These are phyloP conservation scores for Phylloporus sp. DNA, from an alignment of 768 basidiomycete genomes.

Conservation along the genomic window DNA sequence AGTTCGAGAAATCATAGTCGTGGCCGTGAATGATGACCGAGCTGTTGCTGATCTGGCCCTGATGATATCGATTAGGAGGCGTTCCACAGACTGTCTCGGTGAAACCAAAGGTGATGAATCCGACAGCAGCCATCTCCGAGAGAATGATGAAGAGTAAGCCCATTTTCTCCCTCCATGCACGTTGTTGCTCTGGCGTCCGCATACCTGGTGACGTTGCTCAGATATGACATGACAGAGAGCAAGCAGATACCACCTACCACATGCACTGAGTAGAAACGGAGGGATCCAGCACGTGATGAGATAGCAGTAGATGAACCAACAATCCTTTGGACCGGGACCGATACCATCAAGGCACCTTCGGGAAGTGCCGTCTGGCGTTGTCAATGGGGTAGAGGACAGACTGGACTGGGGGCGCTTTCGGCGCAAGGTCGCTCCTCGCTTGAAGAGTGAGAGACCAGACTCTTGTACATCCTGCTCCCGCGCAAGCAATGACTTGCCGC, in stretches of 20 bases:
- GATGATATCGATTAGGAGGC: constrained; percentile 78
- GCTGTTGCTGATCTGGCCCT: constrained; percentile 68
- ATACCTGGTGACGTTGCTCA: constrained; percentile 53
- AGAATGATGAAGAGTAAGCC: constrained; percentile 81
- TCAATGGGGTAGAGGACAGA: constrained; percentile 36
- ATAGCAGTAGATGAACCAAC: constrained; percentile 95
- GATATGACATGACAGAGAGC: background rate
- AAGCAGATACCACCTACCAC: constrained; percentile 53
- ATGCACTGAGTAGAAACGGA: constrained; percentile 64
- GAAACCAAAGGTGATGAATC: constrained; percentile 98
- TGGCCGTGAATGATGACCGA: constrained; percentile 94
- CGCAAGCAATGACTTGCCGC: constrained; percentile 86
- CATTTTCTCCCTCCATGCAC: constrained; percentile 98
- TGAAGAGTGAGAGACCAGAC: constrained; percentile 90
- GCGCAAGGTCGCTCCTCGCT: constrained; percentile 75
- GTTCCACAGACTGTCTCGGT: constrained; percentile 90
- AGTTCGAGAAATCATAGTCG: constrained; percentile 86
- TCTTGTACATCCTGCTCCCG: constrained; percentile 90
- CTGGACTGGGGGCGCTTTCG: constrained; percentile 55
- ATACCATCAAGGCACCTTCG: constrained; percentile 64
- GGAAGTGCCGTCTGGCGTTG: constrained; percentile 35
- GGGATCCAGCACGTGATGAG: constrained; percentile 84
- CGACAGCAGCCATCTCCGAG: constrained; percentile 87
- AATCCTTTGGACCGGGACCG: constrained; percentile 83
- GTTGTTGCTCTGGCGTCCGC: constrained; percentile 85